phyloP scores from a whole-genome alignment of 805 yeast genomes.

The Yarrowia bubula region DNA sequence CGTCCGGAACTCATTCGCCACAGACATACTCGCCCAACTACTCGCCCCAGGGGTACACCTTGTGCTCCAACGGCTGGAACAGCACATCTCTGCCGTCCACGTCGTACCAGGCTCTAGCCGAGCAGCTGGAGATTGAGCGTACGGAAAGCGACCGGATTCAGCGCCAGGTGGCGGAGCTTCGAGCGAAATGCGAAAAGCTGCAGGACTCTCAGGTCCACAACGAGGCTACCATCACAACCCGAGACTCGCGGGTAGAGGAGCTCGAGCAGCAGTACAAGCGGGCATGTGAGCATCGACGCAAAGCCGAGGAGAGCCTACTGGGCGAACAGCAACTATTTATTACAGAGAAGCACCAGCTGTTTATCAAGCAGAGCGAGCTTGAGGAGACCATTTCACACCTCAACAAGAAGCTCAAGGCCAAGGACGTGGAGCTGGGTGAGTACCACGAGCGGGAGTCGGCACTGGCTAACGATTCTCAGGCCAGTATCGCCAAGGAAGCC shows the following conservation, averaged over 20 bases:
- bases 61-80: slow-evolving; percentile 26
- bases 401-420: slow-evolving; percentile 7
- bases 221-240: slow-evolving; percentile 13
- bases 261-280: slow-evolving; percentile 18
- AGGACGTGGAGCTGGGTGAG: slow-evolving; percentile 20
- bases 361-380: slow-evolving; percentile 3
- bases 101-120: slow-evolving; percentile 7
- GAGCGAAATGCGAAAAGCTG: slow-evolving; percentile 15
- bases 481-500: background rate
- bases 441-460: slow-evolving; percentile 5
- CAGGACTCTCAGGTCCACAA: slow-evolving; percentile 19
- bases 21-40: slow-evolving; percentile 19
- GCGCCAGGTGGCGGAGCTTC: slow-evolving; percentile 9
- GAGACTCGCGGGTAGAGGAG: slow-evolving; percentile 7
- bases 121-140: slow-evolving; percentile 24
- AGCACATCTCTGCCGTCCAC: slow-evolving; percentile 5
- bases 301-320: slow-evolving; percentile 17
- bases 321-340: slow-evolving; percentile 27
- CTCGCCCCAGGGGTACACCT: slow-evolving; percentile 20
- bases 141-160: slow-evolving; percentile 19
- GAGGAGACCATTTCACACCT: slow-evolving; percentile 9
- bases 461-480: slow-evolving; percentile 1
- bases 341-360: slow-evolving; percentile 25
- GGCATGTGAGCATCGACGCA: slow-evolving; percentile 8
- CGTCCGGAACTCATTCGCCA: slow-evolving; percentile 7